Percentiles rank a stretch among this genome's conserved stretches.
These are phyloP conservation scores for Sporothrix schenckii DNA, from an alignment of 2,329 filamentous ascomycete species.

Conservation along the genomic window DNA sequence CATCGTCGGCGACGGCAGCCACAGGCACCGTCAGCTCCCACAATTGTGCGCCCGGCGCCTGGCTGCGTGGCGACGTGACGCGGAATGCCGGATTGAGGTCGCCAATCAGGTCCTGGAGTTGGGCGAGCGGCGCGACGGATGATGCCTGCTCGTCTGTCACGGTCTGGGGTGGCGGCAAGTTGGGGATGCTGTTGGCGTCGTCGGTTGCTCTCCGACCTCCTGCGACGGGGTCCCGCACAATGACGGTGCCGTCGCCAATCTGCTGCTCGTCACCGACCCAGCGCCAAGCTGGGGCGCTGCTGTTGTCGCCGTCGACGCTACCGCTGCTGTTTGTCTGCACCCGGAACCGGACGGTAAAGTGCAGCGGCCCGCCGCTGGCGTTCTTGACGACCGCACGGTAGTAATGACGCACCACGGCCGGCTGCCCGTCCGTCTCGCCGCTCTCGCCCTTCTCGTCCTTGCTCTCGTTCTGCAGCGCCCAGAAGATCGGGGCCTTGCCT, in stretches of 20 bases:
- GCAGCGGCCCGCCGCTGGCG: slow-evolving; percentile 47
- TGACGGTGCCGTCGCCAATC: slow-evolving; percentile 63
- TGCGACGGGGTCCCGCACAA: slow-evolving; percentile 50
- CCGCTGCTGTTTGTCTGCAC: slow-evolving; percentile 41
- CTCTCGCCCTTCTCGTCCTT: slow-evolving; percentile 14
- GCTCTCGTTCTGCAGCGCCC: slow-evolving; percentile 49
- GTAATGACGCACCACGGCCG: slow-evolving; percentile 51
- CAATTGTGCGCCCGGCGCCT: slow-evolving; percentile 68
- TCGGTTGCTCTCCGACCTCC: slow-evolving; percentile 36
- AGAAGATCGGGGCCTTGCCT: slow-evolving; percentile 47
- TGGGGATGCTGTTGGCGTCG: background rate
- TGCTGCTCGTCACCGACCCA: slow-evolving; percentile 70
- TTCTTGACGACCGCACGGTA: slow-evolving; percentile 55
- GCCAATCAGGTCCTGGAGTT: slow-evolving; percentile 59
- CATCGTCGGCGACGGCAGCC: slow-evolving; percentile 57
- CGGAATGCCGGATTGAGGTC: slow-evolving; percentile 60
- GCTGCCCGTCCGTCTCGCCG: slow-evolving; percentile 33
- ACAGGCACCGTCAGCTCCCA: slow-evolving; percentile 68
- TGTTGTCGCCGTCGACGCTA: slow-evolving; percentile 58
- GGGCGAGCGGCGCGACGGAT: slow-evolving; percentile 38
- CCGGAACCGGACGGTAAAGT: slow-evolving; percentile 74
- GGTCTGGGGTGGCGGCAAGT: background rate
- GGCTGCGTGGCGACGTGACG: slow-evolving; percentile 60
- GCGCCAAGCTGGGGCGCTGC: slow-evolving; percentile 69
- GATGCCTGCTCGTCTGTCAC: background rate